Evolutionary conservation across 805 yeast species (phyloP).

Genomic region (Pichia nanzhaoensis): DNA sequence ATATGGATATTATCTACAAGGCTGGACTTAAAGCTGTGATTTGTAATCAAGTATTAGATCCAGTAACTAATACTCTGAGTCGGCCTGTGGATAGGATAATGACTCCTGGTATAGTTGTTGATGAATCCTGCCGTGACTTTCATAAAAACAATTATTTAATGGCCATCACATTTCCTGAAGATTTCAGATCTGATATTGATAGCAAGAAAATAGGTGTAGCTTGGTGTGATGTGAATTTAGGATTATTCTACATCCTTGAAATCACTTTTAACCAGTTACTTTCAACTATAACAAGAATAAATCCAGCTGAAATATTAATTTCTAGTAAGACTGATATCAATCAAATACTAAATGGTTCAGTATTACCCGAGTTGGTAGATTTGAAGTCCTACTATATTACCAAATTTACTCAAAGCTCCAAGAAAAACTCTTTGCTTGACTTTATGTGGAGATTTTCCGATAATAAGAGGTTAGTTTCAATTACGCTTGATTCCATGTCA

Average conservation of each 20-base stretch:
- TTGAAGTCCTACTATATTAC: slow-evolving; percentile 55
- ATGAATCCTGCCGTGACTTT: slow-evolving; percentile 74
- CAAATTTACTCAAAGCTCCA: slow-evolving; percentile 39
- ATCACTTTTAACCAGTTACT: slow-evolving; percentile 53
- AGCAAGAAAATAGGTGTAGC: slow-evolving; percentile 54
- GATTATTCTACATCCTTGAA: slow-evolving; percentile 65
- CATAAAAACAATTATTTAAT: slow-evolving; percentile 65
- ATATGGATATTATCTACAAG: slow-evolving; percentile 65
- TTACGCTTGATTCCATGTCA: slow-evolving; percentile 30
- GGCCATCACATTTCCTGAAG: slow-evolving; percentile 55
- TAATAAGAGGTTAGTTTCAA: slow-evolving; percentile 19
- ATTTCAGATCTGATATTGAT: slow-evolving; percentile 34
- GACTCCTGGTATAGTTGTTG: slow-evolving; percentile 89
- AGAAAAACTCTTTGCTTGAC: slow-evolving; percentile 32
- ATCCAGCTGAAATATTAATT: slow-evolving; percentile 74
- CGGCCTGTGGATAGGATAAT: slow-evolving; percentile 74
- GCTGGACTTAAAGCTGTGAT: slow-evolving; percentile 69
- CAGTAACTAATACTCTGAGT: slow-evolving; percentile 35
- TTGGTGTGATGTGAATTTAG: slow-evolving; percentile 88
- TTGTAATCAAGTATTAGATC: slow-evolving; percentile 54
- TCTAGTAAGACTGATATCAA: slow-evolving; percentile 38
- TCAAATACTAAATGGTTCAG: slow-evolving; percentile 37
- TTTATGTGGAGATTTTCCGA: slow-evolving; percentile 38
- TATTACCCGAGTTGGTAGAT: slow-evolving; percentile 55
- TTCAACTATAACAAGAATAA: slow-evolving; percentile 68